Evolutionary conservation across 2,329 filamentous ascomycete genomes (phyloP).

Genomic region (Spiromastix sp.): DNA sequence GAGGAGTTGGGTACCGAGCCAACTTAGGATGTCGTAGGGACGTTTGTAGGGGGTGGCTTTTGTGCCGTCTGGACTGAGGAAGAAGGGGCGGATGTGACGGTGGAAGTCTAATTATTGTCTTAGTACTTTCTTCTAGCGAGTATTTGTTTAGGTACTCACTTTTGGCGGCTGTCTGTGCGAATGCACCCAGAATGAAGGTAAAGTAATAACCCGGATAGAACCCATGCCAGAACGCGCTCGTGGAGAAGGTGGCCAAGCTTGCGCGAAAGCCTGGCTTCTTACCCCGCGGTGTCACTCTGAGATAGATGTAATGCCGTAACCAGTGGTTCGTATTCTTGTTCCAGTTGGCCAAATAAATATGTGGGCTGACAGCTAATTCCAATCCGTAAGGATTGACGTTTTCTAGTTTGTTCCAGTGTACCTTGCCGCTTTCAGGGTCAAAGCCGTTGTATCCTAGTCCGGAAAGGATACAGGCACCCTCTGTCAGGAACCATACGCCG

Average conservation of each 20-base stretch:
- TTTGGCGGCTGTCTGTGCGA: conserved; percentile 89
- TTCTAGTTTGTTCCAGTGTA: conserved; percentile 80
- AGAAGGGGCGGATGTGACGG: conserved; percentile 82
- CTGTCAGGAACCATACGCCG: conserved; percentile 85
- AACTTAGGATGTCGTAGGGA: conserved; percentile 76
- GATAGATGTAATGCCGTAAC: conserved; percentile 90
- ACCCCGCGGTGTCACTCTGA: conserved; percentile 86
- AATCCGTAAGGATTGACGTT: conserved; percentile 83
- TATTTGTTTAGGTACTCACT: conserved; percentile 49
- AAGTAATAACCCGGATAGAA: conserved; percentile 97
- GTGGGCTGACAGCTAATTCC: conserved; percentile 86
- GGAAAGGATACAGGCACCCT: conserved; percentile 87
- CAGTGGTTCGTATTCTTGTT: conserved; percentile 99
- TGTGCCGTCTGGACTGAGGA: conserved; percentile 67
- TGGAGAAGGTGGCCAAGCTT: conserved; percentile 85
- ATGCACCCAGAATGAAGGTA: conserved; percentile 76
- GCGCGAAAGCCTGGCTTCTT: conserved; percentile 95
- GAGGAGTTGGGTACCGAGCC: conserved; percentile 64
- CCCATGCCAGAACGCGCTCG: conserved; percentile 94
- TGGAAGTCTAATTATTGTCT: conserved; percentile 58
- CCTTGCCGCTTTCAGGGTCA: conserved; percentile 71
- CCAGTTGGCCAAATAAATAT: conserved; percentile 84
- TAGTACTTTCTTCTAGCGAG: conserved; percentile 5
- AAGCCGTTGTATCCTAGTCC: conserved; percentile 92
- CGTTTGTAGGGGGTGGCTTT: conserved; percentile 60